Percentiles rank a stretch among this genome's conserved stretches.
Conservation (phyloP, 164 flowering plant species). For the Umbellularia californica region DNA sequence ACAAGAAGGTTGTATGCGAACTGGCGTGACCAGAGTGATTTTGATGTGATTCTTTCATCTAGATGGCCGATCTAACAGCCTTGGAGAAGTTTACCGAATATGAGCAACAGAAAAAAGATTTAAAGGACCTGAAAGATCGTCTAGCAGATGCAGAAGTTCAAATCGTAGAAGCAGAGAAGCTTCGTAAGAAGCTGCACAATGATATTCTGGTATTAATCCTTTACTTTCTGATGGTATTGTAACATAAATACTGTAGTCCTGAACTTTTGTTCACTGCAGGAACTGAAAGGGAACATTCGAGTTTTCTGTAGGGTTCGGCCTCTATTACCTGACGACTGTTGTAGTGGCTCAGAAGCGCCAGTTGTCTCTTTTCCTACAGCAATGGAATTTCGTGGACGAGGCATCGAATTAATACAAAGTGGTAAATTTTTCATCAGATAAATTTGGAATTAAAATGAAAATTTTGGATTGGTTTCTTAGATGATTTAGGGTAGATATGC, state of each 20-base stretch:
- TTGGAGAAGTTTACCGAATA: conserved; percentile 47
- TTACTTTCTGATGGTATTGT: neutral
- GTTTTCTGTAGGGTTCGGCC: conserved; percentile 98
- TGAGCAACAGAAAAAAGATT: conserved; percentile 55
- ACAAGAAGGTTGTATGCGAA: neutral
- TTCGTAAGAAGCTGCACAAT: conserved; percentile 85
- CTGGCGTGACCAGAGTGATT: neutral
- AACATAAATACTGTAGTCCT: neutral
- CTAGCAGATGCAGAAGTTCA: conserved; percentile 69
- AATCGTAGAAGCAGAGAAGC: conserved; percentile 76
- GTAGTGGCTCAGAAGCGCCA: conserved; percentile 41
- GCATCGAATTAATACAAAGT: conserved; percentile 70
- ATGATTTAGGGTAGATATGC: neutral
- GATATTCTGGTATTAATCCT: conserved; percentile 63
- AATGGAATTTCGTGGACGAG: conserved; percentile 66
- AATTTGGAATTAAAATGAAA: neutral
- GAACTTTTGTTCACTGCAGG: conserved; percentile 42
- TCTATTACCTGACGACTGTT: conserved; percentile 61
- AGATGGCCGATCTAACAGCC: conserved; percentile 61
- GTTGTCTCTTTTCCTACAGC: conserved; percentile 68
- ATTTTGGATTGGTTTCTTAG: neutral
- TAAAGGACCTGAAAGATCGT: conserved; percentile 47
- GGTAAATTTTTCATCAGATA: conserved; percentile 34
- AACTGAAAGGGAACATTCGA: conserved; percentile 94
- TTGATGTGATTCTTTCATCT: conserved; percentile 4